Evolutionary conservation across 1,284 basidiomycete genomes (phyloP).

Genomic region (Cutaneotrichosporon sp.): DNA sequence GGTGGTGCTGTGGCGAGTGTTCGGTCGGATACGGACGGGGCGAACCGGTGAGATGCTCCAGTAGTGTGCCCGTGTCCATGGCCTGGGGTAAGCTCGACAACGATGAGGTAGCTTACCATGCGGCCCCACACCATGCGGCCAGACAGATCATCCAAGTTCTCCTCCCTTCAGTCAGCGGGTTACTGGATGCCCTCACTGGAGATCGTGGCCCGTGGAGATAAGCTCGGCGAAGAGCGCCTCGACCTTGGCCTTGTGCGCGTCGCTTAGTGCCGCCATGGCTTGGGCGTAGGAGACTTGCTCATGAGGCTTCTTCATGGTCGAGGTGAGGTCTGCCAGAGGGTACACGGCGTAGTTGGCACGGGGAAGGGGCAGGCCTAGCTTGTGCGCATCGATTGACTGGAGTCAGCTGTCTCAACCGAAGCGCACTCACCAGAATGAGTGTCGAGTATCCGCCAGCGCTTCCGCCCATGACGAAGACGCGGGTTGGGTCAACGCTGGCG

Average conservation of each 20-base stretch:
- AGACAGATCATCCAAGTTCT: neutral
- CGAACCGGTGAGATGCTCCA: neutral
- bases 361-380: neutral
- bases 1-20: neutral
- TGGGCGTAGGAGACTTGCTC: neutral
- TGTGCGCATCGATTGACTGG: neutral
- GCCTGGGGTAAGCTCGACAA: neutral
- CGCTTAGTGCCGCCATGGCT: neutral
- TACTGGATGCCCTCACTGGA: neutral
- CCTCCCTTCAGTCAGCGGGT: neutral
- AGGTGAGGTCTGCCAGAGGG: neutral
- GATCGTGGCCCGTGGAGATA: neutral
- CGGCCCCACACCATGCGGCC: neutral
- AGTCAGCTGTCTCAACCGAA: neutral
- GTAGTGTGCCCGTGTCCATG: neutral
- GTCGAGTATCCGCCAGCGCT: neutral
- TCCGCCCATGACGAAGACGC: slow-evolving; percentile 1
- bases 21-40: neutral
- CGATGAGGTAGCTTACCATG: neutral
- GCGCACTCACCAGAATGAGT: neutral
- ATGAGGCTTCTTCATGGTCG: neutral
- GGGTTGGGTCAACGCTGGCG: neutral
- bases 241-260: neutral
- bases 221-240: neutral
- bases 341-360: slow-evolving; percentile 1